Percentiles rank a stretch among this genome's conserved stretches.
phyloP scores from a whole-genome alignment of 1,284 basidiomycete species.

The Naganishia liquefaciens region DNA sequence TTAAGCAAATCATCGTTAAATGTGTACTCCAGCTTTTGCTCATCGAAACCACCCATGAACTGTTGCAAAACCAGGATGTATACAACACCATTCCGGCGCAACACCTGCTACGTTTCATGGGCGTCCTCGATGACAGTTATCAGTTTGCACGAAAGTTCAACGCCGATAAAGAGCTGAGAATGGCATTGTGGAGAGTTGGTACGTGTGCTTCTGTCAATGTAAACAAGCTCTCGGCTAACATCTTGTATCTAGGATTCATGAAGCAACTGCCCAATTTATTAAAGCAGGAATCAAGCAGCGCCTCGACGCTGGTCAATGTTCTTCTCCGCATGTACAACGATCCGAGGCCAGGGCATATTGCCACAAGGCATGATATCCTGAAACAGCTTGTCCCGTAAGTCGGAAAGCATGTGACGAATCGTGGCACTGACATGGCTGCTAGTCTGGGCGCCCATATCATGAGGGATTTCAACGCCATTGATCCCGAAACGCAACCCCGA shows the following conservation, averaged over 20 bases:
- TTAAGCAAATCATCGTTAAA: slow-evolving; percentile 99
- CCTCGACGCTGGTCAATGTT: slow-evolving; percentile 90
- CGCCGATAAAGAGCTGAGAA: slow-evolving; percentile 95
- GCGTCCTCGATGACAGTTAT: slow-evolving; percentile 93
- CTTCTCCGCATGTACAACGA: slow-evolving; percentile 93
- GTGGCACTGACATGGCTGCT: slow-evolving; percentile 25
- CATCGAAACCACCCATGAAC: slow-evolving; percentile 96
- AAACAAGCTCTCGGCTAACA: background rate
- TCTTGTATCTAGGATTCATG: slow-evolving; percentile 79
- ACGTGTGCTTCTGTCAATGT: slow-evolving; percentile 52
- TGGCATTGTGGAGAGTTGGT: slow-evolving; percentile 99
- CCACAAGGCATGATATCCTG: slow-evolving; percentile 76
- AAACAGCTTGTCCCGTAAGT: slow-evolving; percentile 87
- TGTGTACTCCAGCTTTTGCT: slow-evolving; percentile 95
- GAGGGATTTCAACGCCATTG: slow-evolving; percentile 85
- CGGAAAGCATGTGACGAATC: slow-evolving; percentile 2
- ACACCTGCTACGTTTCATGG: slow-evolving; percentile 88
- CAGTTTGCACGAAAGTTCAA: slow-evolving; percentile 97
- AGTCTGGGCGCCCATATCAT: slow-evolving; percentile 85
- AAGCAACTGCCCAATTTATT: slow-evolving; percentile 97
- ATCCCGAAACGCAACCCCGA: slow-evolving; percentile 86
- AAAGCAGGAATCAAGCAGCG: slow-evolving; percentile 97
- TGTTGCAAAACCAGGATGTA: slow-evolving; percentile 87
- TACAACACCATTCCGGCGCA: slow-evolving; percentile 93
- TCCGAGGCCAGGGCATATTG: slow-evolving; percentile 77